These are phyloP conservation scores for Avena insularis DNA, from an alignment of 176 grass and related monocot species.

Conservation along the genomic window DNA sequence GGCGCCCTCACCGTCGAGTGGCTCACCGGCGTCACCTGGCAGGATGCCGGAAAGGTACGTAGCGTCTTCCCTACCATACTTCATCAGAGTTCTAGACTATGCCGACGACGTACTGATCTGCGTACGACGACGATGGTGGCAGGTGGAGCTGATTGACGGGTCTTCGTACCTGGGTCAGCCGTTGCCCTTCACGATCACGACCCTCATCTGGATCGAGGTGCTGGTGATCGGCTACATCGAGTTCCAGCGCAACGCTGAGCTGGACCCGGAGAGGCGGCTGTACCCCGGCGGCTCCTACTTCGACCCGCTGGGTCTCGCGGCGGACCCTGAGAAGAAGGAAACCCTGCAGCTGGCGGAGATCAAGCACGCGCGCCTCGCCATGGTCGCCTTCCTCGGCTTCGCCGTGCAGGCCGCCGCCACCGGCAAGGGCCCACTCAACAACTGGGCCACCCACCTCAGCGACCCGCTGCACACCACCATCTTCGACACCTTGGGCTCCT, in stretches of 20 bases:
- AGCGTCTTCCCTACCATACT: neutral
- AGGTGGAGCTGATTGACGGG: slow-evolving; percentile 92
- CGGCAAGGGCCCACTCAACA: slow-evolving; percentile 98
- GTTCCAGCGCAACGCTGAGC: slow-evolving; percentile 98
- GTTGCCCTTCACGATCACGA: slow-evolving; percentile 87
- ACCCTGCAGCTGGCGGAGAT: slow-evolving; percentile 92
- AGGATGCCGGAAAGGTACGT: slow-evolving; percentile 96
- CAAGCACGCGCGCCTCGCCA: slow-evolving; percentile 99
- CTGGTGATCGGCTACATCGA: slow-evolving; percentile 97
- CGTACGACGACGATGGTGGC: neutral
- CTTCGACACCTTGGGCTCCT: slow-evolving; percentile 84
- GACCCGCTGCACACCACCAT: slow-evolving; percentile 99
- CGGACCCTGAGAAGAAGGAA: slow-evolving; percentile 94
- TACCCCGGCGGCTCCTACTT: slow-evolving; percentile 92
- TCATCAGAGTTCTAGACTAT: neutral
- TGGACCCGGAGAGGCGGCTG: slow-evolving; percentile 90
- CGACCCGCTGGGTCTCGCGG: slow-evolving; percentile 83
- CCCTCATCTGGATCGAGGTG: slow-evolving; percentile 99
- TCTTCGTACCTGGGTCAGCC: slow-evolving; percentile 96
- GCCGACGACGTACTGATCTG: neutral
- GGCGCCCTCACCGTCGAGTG: slow-evolving; percentile 90
- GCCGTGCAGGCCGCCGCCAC: slow-evolving; percentile 97
- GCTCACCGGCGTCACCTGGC: slow-evolving; percentile 99
- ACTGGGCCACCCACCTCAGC: slow-evolving; percentile 98
- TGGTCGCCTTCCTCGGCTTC: slow-evolving; percentile 93